These are phyloP conservation scores for Aphanocladium album DNA, from an alignment of 2,329 filamentous ascomycete genomes.

Conservation along the genomic window DNA sequence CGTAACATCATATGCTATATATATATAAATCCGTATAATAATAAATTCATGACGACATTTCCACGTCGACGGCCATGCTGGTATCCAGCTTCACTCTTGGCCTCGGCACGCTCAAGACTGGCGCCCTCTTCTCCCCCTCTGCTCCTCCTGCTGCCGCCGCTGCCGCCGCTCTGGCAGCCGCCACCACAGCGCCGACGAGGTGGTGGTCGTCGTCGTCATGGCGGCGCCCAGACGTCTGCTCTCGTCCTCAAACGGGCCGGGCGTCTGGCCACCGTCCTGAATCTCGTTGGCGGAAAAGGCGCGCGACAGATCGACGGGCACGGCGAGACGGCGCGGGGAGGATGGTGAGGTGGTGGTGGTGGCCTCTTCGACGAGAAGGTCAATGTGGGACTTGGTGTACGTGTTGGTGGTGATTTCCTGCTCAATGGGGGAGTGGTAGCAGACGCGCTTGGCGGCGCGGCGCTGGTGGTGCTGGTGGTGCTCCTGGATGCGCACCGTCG, in stretches of 20 bases:
- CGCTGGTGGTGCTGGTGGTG: constrained; percentile 43
- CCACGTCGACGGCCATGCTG: not conserved
- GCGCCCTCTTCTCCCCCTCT: not conserved
- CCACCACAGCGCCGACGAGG: constrained; percentile 38
- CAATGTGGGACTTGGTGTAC: constrained; percentile 59
- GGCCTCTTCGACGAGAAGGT: constrained; percentile 53
- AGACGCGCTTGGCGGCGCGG: constrained; percentile 51
- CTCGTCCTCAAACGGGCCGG: constrained; percentile 61
- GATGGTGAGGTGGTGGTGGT: constrained; percentile 42
- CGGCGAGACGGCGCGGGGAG: constrained; percentile 33
- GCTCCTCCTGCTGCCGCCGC: constrained; percentile 2
- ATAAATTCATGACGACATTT: not conserved
- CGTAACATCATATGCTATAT: not conserved
- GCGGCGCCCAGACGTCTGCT: constrained; percentile 48
- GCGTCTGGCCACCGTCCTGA: constrained; percentile 56
- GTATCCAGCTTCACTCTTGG: not conserved
- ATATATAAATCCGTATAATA: not conserved
- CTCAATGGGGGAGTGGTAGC: constrained; percentile 57
- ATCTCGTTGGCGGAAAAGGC: constrained; percentile 51
- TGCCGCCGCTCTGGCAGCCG: constrained; percentile 20
- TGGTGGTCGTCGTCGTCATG: constrained; percentile 35
- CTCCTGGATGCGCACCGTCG: constrained; percentile 20
- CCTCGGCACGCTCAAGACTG: not conserved
- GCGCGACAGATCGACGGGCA: constrained; percentile 43
- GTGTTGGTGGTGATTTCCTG: constrained; percentile 60